Conservation (phyloP, 352 stramenopile species). For the Phytophthora kernoviae region DNA sequence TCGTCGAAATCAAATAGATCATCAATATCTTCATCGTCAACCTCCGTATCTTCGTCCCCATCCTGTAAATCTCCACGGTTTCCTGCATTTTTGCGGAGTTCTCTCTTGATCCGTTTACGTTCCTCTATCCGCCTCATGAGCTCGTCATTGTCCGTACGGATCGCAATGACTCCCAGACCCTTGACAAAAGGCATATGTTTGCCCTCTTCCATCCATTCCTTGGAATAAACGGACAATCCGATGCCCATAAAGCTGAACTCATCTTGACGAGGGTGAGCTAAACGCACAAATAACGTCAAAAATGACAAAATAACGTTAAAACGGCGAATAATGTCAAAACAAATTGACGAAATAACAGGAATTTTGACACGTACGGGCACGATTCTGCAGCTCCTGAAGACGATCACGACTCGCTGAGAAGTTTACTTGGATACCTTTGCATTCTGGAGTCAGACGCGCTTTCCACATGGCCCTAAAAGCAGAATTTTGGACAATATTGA, state of each 20-base stretch:
- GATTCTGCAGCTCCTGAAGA: slow-evolving; percentile 50
- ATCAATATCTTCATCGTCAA: slow-evolving; percentile 44
- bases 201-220: slow-evolving; percentile 59
- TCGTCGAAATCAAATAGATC: slow-evolving; percentile 47
- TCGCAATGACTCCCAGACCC: slow-evolving; percentile 55
- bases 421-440: slow-evolving; percentile 58
- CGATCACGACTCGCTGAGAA: slow-evolving; percentile 42
- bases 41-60: slow-evolving; percentile 32
- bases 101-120: slow-evolving; percentile 68
- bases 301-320: slow-evolving; percentile 7
- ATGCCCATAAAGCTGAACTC: slow-evolving; percentile 67
- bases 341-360: slow-evolving; percentile 1
- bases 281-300: slow-evolving; percentile 6
- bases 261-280: slow-evolving; percentile 50
- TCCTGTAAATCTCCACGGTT: slow-evolving; percentile 44
- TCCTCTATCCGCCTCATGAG: slow-evolving; percentile 69
- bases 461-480: slow-evolving; percentile 59
- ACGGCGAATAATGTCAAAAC: slow-evolving; percentile 5
- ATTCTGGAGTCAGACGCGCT: slow-evolving; percentile 48
- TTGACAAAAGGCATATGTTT: slow-evolving; percentile 60
- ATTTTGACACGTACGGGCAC: slow-evolving; percentile 37
- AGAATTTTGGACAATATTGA: background rate
- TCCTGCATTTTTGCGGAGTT: slow-evolving; percentile 38
- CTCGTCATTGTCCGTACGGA: slow-evolving; percentile 51
- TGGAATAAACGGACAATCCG: slow-evolving; percentile 67